phyloP scores from a whole-genome alignment of 2,329 filamentous ascomycete genomes.

The Aspergillus quadricinctus region DNA sequence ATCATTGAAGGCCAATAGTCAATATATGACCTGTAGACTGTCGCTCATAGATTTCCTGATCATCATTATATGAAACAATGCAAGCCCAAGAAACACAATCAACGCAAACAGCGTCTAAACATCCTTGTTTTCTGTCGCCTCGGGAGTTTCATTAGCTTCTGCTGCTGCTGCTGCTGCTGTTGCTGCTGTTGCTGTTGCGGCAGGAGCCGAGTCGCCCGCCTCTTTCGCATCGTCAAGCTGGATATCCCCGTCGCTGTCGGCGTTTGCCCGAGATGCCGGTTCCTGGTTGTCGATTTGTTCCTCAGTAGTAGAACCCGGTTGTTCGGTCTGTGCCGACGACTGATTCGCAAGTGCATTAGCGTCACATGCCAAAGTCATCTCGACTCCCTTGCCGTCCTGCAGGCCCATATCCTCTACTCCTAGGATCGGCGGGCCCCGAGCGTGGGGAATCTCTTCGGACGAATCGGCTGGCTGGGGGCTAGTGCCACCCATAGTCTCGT shows the following conservation, averaged over 20 bases:
- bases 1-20: neutral
- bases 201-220: constrained; percentile 8
- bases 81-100: neutral
- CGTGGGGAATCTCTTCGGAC: constrained; percentile 67
- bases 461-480: constrained; percentile 43
- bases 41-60: constrained; percentile 7
- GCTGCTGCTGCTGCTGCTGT: neutral
- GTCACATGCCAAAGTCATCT: constrained; percentile 32
- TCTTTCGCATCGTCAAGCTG: constrained; percentile 30
- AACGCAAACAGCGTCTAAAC: neutral
- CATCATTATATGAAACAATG: constrained; percentile 16
- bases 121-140: neutral
- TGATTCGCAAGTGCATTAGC: constrained; percentile 9
- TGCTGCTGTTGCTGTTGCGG: neutral
- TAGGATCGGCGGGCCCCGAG: constrained; percentile 76
- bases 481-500: constrained; percentile 16
- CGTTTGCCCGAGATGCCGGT: constrained; percentile 1
- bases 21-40: neutral
- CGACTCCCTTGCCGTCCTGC: constrained; percentile 52
- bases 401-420: constrained; percentile 83
- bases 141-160: constrained; percentile 3
- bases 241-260: constrained; percentile 33
- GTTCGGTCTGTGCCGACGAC: neutral
- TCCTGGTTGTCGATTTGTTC: neutral
- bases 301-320: constrained; percentile 4